Percentiles rank a stretch among this genome's conserved stretches.
Conservation (phyloP, 805 yeast genomes). For the Lipomyces sp. region DNA sequence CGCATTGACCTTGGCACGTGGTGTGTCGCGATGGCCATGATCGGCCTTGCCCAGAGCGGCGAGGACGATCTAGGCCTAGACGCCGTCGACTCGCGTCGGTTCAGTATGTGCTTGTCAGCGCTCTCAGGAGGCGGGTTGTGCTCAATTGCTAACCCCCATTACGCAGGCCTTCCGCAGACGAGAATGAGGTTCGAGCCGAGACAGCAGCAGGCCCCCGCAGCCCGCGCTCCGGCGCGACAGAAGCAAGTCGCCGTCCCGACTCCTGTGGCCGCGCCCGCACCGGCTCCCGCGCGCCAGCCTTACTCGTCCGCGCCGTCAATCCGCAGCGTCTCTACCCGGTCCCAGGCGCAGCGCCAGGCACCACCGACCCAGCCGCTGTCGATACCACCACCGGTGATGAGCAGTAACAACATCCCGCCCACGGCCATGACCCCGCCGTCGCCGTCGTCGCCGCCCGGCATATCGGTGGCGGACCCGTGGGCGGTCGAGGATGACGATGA, state of each 20-base stretch:
- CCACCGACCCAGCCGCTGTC: slow-evolving; percentile 5
- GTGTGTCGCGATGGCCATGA: slow-evolving; percentile 37
- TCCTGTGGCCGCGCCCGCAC: background rate
- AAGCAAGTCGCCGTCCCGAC: background rate
- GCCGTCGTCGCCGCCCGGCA: slow-evolving; percentile 25
- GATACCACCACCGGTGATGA: slow-evolving; percentile 2
- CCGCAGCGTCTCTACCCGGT: background rate
- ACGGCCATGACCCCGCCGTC: slow-evolving; percentile 27
- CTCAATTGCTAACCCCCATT: background rate
- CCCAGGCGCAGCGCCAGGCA: background rate
- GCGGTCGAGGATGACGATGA: slow-evolving; percentile 16
- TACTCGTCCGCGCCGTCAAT: slow-evolving; percentile 12
- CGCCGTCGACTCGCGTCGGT: slow-evolving; percentile 30
- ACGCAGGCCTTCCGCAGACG: slow-evolving; percentile 13
- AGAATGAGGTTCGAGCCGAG: slow-evolving; percentile 9
- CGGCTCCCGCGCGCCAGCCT: background rate
- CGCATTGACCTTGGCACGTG: slow-evolving; percentile 34
- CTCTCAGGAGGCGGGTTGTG: background rate
- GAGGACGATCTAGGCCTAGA: slow-evolving; percentile 35
- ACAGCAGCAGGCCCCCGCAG: background rate
- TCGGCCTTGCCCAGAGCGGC: slow-evolving; percentile 38
- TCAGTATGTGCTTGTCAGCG: slow-evolving; percentile 9
- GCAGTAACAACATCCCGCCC: slow-evolving; percentile 10
- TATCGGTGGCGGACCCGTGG: slow-evolving; percentile 24
- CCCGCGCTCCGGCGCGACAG: background rate